These are phyloP conservation scores for Fusarium fracticaudum DNA, from an alignment of 2,329 filamentous ascomycete genomes.

Conservation along the genomic window DNA sequence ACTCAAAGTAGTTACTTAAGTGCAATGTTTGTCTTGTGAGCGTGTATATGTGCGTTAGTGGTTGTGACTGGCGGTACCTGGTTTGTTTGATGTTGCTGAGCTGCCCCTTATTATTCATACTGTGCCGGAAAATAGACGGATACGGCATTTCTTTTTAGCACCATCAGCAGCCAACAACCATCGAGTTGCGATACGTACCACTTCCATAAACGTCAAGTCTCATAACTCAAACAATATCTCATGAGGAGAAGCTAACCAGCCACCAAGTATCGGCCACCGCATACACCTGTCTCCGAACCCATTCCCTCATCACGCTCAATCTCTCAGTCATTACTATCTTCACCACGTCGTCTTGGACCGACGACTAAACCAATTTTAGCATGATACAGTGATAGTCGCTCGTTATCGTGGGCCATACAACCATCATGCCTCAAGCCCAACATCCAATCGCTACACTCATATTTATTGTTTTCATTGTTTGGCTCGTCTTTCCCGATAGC, in stretches of 20 bases:
- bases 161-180: conserved; percentile 13
- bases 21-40: background rate
- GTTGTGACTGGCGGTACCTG: background rate
- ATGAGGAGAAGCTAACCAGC: background rate
- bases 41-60: background rate
- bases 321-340: background rate
- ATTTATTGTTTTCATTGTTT: conserved; percentile 50
- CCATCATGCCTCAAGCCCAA: conserved; percentile 57
- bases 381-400: conserved; percentile 38
- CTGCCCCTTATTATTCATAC: conserved; percentile 34
- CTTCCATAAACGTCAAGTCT: background rate
- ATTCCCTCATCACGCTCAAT: background rate
- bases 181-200: conserved; percentile 32
- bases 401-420: conserved; percentile 38
- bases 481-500: conserved; percentile 51
- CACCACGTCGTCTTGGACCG: conserved; percentile 14
- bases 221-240: conserved; percentile 12
- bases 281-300: background rate
- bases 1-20: background rate
- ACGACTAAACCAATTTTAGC: conserved; percentile 21
- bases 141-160: conserved; percentile 34
- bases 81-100: conserved; percentile 22
- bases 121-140: conserved; percentile 30
- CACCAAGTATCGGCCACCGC: background rate
- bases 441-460: conserved; percentile 49